phyloP scores from a whole-genome alignment of 2,329 filamentous ascomycete genomes.

The Aspergillus fructus region DNA sequence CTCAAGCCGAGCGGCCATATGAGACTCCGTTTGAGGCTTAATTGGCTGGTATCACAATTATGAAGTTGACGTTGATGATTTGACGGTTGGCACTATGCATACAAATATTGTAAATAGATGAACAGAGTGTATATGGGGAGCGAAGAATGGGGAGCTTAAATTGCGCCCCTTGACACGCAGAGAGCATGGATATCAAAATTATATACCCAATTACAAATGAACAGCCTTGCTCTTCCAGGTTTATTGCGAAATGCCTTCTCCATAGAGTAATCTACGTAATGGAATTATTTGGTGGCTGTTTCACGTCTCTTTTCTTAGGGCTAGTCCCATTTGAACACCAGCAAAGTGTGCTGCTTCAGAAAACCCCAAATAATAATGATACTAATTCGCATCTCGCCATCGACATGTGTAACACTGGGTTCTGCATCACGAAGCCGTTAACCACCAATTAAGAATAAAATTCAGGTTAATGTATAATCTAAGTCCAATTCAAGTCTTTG shows the following conservation, averaged over 20 bases:
- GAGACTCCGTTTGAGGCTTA: slow-evolving; percentile 62
- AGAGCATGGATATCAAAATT: background rate
- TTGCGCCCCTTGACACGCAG: background rate
- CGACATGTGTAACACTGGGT: background rate
- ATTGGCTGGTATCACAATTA: background rate
- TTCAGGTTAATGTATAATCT: background rate
- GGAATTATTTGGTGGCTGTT: background rate
- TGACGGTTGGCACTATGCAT: background rate
- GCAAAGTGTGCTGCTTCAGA: background rate
- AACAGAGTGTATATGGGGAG: background rate
- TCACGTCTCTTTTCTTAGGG: background rate
- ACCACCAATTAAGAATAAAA: background rate
- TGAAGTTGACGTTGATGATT: background rate
- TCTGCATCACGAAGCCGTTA: background rate
- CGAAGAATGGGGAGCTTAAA: background rate
- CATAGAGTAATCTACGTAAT: background rate
- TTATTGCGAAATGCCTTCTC: background rate
- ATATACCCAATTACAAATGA: background rate
- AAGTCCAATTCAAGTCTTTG: background rate
- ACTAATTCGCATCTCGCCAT: background rate
- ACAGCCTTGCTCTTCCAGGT: background rate
- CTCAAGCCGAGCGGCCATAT: slow-evolving; percentile 74
- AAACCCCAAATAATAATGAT: background rate
- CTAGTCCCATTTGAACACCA: background rate
- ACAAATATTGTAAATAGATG: background rate